Percentiles rank a stretch among this genome's conserved stretches.
phyloP scores from a whole-genome alignment of 202 grass and related monocot genomes.

The Eragrostis tef region DNA sequence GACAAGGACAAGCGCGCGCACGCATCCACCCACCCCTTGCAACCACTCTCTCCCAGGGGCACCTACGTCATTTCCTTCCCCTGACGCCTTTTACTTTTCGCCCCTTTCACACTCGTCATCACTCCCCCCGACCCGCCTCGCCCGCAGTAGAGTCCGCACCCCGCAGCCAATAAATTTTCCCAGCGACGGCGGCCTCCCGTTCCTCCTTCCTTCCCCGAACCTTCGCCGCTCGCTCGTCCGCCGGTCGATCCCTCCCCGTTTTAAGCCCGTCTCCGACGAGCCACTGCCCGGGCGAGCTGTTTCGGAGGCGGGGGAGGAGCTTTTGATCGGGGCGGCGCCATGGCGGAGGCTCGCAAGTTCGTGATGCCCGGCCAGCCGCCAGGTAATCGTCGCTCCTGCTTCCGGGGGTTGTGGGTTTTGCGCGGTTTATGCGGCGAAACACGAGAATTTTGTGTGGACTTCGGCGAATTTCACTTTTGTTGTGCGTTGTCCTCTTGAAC shows the following conservation, averaged over 20 bases:
- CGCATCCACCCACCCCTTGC: neutral
- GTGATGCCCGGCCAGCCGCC: slow-evolving; percentile 43
- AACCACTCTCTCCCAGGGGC: neutral
- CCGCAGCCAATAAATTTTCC: slow-evolving; percentile 9
- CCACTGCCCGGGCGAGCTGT: neutral
- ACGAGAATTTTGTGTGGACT: neutral
- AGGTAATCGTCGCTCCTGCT: slow-evolving; percentile 22
- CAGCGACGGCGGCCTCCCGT: slow-evolving; percentile 26
- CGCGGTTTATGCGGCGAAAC: neutral
- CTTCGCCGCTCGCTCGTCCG: slow-evolving; percentile 4
- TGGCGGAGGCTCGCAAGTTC: slow-evolving; percentile 47
- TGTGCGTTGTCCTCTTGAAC: neutral
- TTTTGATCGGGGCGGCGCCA: slow-evolving; percentile 10
- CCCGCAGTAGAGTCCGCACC: neutral
- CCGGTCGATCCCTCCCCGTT: slow-evolving; percentile 7
- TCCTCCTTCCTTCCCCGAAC: slow-evolving; percentile 41
- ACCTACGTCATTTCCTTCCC: slow-evolving; percentile 36
- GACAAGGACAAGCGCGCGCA: neutral
- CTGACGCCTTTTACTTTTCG: slow-evolving; percentile 20
- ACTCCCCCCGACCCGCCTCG: neutral
- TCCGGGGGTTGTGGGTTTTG: neutral
- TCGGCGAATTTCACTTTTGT: neutral
- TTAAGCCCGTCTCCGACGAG: slow-evolving; percentile 38
- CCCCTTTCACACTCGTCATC: slow-evolving; percentile 39
- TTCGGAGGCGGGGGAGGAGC: neutral